Evolutionary conservation across 306 rosid species (phyloP), one percentile per base, ranked within the genome.

Genomic region (Pyrus betulifolia): DNA sequence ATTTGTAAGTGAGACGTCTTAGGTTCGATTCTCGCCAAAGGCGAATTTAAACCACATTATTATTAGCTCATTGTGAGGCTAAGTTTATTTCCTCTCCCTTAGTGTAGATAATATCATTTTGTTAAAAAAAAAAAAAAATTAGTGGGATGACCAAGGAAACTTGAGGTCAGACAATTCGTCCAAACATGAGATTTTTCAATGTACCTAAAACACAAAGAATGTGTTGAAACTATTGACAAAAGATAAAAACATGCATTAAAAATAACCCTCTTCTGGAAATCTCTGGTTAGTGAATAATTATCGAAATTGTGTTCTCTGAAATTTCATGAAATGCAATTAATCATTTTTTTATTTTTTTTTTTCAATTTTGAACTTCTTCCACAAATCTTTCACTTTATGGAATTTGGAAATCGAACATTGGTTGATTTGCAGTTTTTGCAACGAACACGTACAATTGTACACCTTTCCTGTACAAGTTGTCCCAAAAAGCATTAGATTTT

Each of bases 401-500:
- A 46, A 64, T 66, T 38, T 38, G 5, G n/a, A 13, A 59, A 25
- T 25, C 25, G 25, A 25, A 25, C 1, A 25, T 25, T 25, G 25
- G 1, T 25, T 25, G 25, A 25, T 25, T 25, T 25, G 25, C 25
- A 25, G 25, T 25, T 25, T 25, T 25, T 25, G 25, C 25, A 25
- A 25, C 25, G 25, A 25, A 25, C 25, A 25, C 25, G 25, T 25
- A 25, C 25, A 25, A 25, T 25, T 25, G 58, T 12, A 9, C 5
- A 9, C 5, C 33, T 59, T 57, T 25, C 44, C 44, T 60, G 58
- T 19, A 35, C 69, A 42, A 60, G 28, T 60, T 74, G 69, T 42
- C 42, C 44, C 25, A 23, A 51, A 51, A 33, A 14, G 17, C 5
- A 33, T 49, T 45, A 77, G 89, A 78, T 78, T 84, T 84, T 79